Evolutionary conservation across 2,329 filamentous ascomycete genomes (phyloP).

Genomic region (Orbilia javanica): DNA sequence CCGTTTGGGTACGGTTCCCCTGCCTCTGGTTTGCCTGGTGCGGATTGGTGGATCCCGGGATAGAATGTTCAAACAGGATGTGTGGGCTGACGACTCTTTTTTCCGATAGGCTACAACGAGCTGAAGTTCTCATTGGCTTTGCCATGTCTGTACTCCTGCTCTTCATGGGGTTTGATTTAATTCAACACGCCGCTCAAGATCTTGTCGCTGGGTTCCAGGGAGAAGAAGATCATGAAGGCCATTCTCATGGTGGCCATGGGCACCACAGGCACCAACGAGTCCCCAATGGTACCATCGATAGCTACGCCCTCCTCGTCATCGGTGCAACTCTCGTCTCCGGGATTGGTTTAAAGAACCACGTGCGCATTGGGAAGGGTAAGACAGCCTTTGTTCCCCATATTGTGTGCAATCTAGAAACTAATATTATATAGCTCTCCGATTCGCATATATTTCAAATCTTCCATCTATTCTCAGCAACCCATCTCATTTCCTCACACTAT

Average conservation of each 20-base stretch:
- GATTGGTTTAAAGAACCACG: conserved; percentile 73
- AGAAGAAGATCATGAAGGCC: conserved; percentile 26
- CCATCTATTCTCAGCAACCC: conserved; percentile 93
- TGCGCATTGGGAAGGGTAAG: conserved; percentile 91
- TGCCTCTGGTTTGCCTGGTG: conserved; percentile 3
- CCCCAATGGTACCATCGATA: conserved; percentile 80
- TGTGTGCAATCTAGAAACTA: neutral
- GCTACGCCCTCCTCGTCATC: conserved; percentile 84
- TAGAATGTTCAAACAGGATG: neutral
- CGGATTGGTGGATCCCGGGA: conserved; percentile 22
- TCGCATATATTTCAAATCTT: conserved; percentile 83
- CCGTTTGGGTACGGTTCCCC: conserved; percentile 76
- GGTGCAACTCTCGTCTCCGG: conserved; percentile 75
- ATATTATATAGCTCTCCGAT: conserved; percentile 67
- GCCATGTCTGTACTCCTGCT: conserved; percentile 94
- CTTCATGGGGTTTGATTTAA: conserved; percentile 96
- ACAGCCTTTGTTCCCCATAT: no score
- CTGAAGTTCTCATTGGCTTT: conserved; percentile 93
- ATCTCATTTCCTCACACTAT: conserved; percentile 92
- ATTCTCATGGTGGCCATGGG: conserved; percentile 64
- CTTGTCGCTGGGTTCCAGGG: conserved; percentile 74
- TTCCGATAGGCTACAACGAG: conserved; percentile 76
- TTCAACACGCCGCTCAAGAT: conserved; percentile 93
- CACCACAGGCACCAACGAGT: conserved; percentile 84
- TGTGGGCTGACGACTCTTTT: conserved; percentile 10